Evolutionary conservation across 2,329 filamentous ascomycete genomes (phyloP), one percentile per base, ranked within the genome.

Genomic region (Diaporthe ilicicola): DNA sequence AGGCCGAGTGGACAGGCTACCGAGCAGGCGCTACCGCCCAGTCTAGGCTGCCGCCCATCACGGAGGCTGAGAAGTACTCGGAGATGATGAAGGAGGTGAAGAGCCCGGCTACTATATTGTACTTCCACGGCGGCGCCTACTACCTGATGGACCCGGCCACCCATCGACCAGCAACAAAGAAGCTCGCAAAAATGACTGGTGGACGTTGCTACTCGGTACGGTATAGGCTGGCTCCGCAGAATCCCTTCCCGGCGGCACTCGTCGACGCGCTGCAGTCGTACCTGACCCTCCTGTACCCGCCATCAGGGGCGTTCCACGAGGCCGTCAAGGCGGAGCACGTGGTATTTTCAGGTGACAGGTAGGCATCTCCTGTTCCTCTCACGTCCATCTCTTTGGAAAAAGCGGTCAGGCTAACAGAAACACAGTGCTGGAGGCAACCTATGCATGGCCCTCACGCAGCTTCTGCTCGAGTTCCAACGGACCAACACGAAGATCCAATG

Each of bases 1-100:
- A 93, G 78, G 92, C 89, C 29, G 93, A 95, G 79, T 95, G 93
- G 93, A 93, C 91, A 4, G 92, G 92, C 0, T 92, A 92, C 79
- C 85, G 93, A 29, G 83, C 86, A 1, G 83, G 78, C 44, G 92
- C 86, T 5, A 81, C 82, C 3, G 77, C 82, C 24, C 82, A 87
- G 2, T 84, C 88, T 22, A 78, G 80, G 5, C 82, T 89, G 72
- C 90, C 90, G 1, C 76, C 81, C 1, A 83, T 92, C 37, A 85
- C 87, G 3, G 91, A 94, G 77, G 81, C 83, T 69, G 86, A 91
- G 69, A 91, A 91, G 77, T 95, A 92, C 76, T 81, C 81, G 59
- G 85, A 86, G 69, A 81, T 95, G 81, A 91, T 93, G 88, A 86
- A 86, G 70, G 93, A 94, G 77, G 88, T 88, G 70, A 88, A 80